Evolutionary conservation across 139 green algal species (phyloP).

Genomic region (Chlorella sp.): DNA sequence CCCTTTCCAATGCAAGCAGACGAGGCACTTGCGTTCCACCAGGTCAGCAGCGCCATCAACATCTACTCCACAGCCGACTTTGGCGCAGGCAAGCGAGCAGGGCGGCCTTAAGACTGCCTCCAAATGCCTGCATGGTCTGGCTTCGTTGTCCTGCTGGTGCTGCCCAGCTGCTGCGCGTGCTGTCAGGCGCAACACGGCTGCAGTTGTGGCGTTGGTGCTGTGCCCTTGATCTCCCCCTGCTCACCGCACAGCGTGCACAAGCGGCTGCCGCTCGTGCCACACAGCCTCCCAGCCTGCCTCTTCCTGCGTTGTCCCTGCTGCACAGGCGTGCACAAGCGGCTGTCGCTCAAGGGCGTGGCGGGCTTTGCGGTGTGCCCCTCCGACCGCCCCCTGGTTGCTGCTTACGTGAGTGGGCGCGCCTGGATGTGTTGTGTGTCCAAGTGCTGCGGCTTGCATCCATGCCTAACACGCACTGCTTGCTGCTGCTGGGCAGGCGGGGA

Average conservation of each 20-base stretch:
- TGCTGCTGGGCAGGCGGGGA: too few species aligned
- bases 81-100: conserved; percentile 44
- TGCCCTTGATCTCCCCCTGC: not conserved
- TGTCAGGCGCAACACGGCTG: not conserved
- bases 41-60: conserved; percentile 89
- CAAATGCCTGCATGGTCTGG: too few species aligned
- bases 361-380: conserved; percentile 62
- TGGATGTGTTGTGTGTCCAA: too few species aligned
- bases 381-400: conserved; percentile 1
- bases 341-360: conserved; percentile 73
- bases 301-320: not conserved
- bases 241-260: not conserved
- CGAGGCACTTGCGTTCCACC: conserved; percentile 66
- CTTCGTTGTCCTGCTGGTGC: too few species aligned
- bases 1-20: conserved; percentile 38
- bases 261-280: not conserved
- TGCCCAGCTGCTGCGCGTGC: too few species aligned
- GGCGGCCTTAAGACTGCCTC: too few species aligned
- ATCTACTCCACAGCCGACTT: conserved; percentile 70
- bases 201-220: not conserved
- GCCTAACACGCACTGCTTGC: too few species aligned
- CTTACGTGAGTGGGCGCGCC: not conserved
- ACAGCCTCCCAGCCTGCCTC: not conserved
- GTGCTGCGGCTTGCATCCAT: too few species aligned
- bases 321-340: conserved; percentile 61